Base-by-base conservation (phyloP, 257 asterid species). In the Nicotiana noctiflora region DNA sequence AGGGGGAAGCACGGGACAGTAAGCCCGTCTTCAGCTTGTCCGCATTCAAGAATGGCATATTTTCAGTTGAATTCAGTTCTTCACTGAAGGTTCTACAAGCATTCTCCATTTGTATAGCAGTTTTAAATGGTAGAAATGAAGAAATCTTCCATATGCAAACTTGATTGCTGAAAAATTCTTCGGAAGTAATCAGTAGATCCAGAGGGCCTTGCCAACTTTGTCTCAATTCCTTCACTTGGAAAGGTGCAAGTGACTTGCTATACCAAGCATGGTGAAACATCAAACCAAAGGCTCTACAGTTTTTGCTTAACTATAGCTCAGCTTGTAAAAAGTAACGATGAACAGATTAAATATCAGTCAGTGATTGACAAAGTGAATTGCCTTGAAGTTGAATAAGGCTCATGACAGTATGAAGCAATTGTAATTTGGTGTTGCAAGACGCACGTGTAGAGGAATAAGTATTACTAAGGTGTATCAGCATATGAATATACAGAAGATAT, bases 41-140 rank as follows among this genome's bases (percentile, higher is more conserved):
- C 1, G 83, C 87, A 6, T 93, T 90, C 80, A 83, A 90, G 82
- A 95, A 90, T 77, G 95, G 93, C 4, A 88, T 91, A 56, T 90
- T 85, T 77, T 91, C 97, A 0, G 89, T 93, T 27, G 91, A 89
- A 84, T 93, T 90, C 64, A 84, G 84, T 80, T 86, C 97, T 3
- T 89, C 94, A 0, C 80, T 93, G 84, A 85, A 88, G 81, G 88
- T 79, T 57, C 34, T 90, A 25, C 95, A 91, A 84, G 97, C 97
- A 17, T 90, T 93, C 88, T 88, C 97, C 79, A 83, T 91, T 15
- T 89, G 89, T 64, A 81, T 93, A 40, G 90, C 93, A 14, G 82
- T 84, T 65, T 81, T 89, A 79, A 89, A 85, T 63, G 81, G 91
- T 75, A 81, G 60, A 55, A 84, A 88, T 60, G 84, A 80, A 23